A percentile compares a stretch with the other conserved stretches of the same genome.
Conservation (phyloP, 441 rosid genomes). For the Eugenia klotzschiana region DNA sequence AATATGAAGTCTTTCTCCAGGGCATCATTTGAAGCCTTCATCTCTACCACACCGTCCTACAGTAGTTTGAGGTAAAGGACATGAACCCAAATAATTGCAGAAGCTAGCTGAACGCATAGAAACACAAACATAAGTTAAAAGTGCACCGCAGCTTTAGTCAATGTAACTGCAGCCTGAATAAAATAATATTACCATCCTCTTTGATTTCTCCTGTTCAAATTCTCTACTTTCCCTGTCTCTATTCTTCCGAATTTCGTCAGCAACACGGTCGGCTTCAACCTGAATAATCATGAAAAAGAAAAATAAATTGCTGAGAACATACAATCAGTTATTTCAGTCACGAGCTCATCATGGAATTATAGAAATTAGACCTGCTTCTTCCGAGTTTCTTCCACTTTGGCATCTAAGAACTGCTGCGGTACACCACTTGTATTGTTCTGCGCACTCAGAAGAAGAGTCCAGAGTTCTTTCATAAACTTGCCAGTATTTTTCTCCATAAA, state of each 20-base stretch:
- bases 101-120: slow-evolving; percentile 91
- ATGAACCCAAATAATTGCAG: slow-evolving; percentile 99
- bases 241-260: slow-evolving; percentile 50
- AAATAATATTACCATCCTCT: slow-evolving; percentile 68
- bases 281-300: slow-evolving; percentile 17
- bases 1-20: slow-evolving; percentile 21
- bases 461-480: slow-evolving; percentile 96
- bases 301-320: not conserved
- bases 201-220: slow-evolving; percentile 29
- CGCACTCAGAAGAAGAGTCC: slow-evolving; percentile 87
- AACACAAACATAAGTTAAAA: slow-evolving; percentile 72
- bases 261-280: slow-evolving; percentile 53
- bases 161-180: slow-evolving; percentile 58
- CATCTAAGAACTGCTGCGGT: slow-evolving; percentile 88
- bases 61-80: slow-evolving; percentile 99
- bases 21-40: slow-evolving; percentile 26
- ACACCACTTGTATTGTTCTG: slow-evolving; percentile 80
- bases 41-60: slow-evolving; percentile 72
- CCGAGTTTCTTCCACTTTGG: slow-evolving; percentile 66
- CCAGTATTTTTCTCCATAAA: slow-evolving; percentile 97
- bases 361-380: slow-evolving; percentile 43
- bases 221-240: slow-evolving; percentile 56
- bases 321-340: not conserved
- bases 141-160: slow-evolving; percentile 21
- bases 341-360: not conserved